Conservation (phyloP, 2,329 filamentous ascomycete species). For the Botryosphaeria dothidea region DNA sequence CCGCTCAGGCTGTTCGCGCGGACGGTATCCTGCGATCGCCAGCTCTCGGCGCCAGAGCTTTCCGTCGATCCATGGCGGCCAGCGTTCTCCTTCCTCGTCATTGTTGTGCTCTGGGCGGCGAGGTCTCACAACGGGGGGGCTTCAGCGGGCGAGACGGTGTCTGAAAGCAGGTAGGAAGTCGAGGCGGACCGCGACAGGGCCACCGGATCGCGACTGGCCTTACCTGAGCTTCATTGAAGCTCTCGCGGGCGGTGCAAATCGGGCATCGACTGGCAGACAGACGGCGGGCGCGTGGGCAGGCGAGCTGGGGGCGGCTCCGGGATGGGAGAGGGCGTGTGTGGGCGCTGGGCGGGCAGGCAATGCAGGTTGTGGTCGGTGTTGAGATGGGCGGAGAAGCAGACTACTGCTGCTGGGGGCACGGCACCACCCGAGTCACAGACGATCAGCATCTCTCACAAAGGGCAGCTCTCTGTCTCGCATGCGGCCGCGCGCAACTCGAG, state of each 20-base stretch:
- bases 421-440: conserved; percentile 15
- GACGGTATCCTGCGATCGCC: conserved; percentile 66
- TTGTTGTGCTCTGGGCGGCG: conserved; percentile 33
- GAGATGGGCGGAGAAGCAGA: conserved; percentile 18
- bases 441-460: conserved; percentile 19
- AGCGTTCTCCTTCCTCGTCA: conserved; percentile 67
- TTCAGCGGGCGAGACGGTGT: conserved; percentile 18
- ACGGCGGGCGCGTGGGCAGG: conserved; percentile 13
- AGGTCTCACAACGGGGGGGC: conserved; percentile 16
- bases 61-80: conserved; percentile 67
- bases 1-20: conserved; percentile 39
- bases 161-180: conserved; percentile 21
- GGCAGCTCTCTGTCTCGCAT: conserved; percentile 17
- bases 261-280: conserved; percentile 12
- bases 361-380: conserved; percentile 18
- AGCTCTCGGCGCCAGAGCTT: conserved; percentile 67
- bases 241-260: conserved; percentile 11
- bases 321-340: conserved; percentile 9
- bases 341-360: conserved; percentile 9
- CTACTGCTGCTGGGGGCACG: conserved; percentile 15
- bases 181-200: conserved; percentile 19
- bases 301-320: conserved; percentile 2
- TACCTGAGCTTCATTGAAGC: conserved; percentile 21
- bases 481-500: conserved; percentile 12
- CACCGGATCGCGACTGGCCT: conserved; percentile 17